Percentiles rank a stretch among this genome's conserved stretches.
phyloP scores from a whole-genome alignment of 441 rosid genomes.

The Codiaeum variegatum region DNA sequence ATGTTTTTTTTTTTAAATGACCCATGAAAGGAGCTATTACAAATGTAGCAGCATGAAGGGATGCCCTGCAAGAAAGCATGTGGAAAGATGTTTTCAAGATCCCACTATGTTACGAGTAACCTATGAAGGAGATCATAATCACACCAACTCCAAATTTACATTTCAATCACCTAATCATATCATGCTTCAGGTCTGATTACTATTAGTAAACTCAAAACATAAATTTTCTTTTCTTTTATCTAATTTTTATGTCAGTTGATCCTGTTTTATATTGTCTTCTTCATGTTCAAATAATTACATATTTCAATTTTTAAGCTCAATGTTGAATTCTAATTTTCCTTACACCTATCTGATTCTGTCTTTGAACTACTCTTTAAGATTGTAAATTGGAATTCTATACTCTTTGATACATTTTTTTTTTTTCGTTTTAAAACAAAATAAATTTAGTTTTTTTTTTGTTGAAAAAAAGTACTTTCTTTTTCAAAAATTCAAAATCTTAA shows the following conservation, averaged over 20 bases:
- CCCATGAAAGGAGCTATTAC: constrained; percentile 30
- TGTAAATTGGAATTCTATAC: too few relatives aligned
- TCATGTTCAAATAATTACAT: neutral
- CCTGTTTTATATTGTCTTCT: neutral
- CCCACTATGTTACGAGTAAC: constrained; percentile 33
- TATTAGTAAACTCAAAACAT: neutral
- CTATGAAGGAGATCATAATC: constrained; percentile 30
- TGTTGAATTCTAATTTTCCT: neutral
- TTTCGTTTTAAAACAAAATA: too few relatives aligned
- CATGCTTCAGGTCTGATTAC: constrained; percentile 8
- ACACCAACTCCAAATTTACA: constrained; percentile 17
- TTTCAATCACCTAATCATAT: constrained; percentile 7
- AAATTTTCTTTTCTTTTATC: neutral
- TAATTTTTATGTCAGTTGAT: neutral
- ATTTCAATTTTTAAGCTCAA: neutral
- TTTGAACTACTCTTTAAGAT: too few relatives aligned
- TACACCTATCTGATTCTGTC: neutral
- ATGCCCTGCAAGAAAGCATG: constrained; percentile 38
- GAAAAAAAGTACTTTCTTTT: too few relatives aligned
- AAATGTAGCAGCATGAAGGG: constrained; percentile 35
- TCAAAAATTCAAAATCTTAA: too few relatives aligned
- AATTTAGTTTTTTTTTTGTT: too few relatives aligned
- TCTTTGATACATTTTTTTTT: too few relatives aligned
- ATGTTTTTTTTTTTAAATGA: neutral
- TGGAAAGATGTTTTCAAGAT: constrained; percentile 34